Base-by-base conservation (phyloP, 2,329 filamentous ascomycete genomes). In the Penicillium palitans region DNA sequence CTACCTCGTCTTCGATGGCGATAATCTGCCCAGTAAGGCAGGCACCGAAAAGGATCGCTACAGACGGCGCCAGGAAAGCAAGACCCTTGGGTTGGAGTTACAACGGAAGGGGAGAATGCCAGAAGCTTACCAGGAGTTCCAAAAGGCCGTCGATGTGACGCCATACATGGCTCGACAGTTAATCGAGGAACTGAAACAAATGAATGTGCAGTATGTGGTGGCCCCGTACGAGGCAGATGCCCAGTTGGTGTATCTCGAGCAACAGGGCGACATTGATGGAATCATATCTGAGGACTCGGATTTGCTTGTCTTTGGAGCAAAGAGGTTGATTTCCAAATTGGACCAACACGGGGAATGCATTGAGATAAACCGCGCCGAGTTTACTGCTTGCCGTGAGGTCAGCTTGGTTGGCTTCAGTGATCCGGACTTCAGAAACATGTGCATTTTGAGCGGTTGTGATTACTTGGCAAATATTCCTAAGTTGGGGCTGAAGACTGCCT, bases 231-330 rank as follows among this genome's bases (percentile, higher is more conserved):
- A 99, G 80, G 95, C 95, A 47, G 95, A 99, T 75, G 89, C 93
- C n/a, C 93, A 99, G 75, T 83, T 99, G 67, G 93, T 92, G 27
- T 99, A 98, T 71, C 83, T 99, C 39, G 95, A 99, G 76, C 87
- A 87, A 50, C 85, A 91, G 59, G 93, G 93, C 1, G 80, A 93
- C 51, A 89, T 97, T 66, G 80, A 88, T 66, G 96, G 91, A 27
- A 96, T 99, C 62, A 79, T 99, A 37, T 97, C 95, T 0, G 95
- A 99, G 72, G 95, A 99, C 74, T 99, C 95, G 0, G 95, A 99
- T 77, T 81, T 99, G 57, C 80, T 99, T 35, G 95, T 99, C 0
- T 99, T 99, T 67, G 95, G 95, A 17, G 93, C 93, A 25, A 93
- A 91, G 75, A 86, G 90, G 53, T 82, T 99, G 13, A 79, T 99